Evolutionary conservation across 2,329 filamentous ascomycete genomes (phyloP).

Genomic region (Rhinocladiella similis): DNA sequence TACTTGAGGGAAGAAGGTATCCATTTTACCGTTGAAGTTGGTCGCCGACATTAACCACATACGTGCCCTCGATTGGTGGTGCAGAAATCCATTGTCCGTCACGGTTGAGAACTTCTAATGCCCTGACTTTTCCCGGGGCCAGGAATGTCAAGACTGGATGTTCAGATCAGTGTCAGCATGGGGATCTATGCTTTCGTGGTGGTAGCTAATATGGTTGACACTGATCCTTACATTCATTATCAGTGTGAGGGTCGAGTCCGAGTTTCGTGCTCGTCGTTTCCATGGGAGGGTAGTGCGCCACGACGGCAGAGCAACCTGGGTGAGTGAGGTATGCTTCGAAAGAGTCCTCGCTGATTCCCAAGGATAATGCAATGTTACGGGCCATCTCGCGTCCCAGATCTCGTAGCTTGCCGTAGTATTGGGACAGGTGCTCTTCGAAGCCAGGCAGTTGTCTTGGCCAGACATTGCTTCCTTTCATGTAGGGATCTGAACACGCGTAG

Average conservation of each 20-base stretch:
- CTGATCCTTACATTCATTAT: constrained; percentile 41
- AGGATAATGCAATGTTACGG: constrained; percentile 41
- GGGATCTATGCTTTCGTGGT: too few relatives aligned
- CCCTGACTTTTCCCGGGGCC: constrained; percentile 44
- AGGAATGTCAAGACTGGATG: constrained; percentile 45
- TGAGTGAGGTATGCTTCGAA: constrained; percentile 39
- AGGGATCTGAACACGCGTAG: not conserved
- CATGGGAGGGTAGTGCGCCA: constrained; percentile 46
- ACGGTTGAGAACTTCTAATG: constrained; percentile 47
- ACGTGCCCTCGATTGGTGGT: constrained; percentile 41
- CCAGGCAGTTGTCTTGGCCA: constrained; percentile 25
- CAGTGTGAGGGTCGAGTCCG: constrained; percentile 48
- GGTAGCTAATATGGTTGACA: not conserved
- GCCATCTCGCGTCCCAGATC: constrained; percentile 34
- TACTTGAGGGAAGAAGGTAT: too few relatives aligned
- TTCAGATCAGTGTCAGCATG: not conserved
- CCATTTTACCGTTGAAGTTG: constrained; percentile 38
- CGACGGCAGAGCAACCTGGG: constrained; percentile 36
- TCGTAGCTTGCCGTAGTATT: constrained; percentile 2
- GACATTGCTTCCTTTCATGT: constrained; percentile 7
- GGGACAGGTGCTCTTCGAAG: constrained; percentile 8
- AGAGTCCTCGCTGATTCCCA: constrained; percentile 41
- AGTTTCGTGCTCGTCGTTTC: constrained; percentile 31
- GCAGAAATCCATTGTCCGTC: constrained; percentile 47
- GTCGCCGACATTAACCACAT: constrained; percentile 50